Conservation (phyloP, 1,139 yeast genomes). For the Candida neerlandica region DNA sequence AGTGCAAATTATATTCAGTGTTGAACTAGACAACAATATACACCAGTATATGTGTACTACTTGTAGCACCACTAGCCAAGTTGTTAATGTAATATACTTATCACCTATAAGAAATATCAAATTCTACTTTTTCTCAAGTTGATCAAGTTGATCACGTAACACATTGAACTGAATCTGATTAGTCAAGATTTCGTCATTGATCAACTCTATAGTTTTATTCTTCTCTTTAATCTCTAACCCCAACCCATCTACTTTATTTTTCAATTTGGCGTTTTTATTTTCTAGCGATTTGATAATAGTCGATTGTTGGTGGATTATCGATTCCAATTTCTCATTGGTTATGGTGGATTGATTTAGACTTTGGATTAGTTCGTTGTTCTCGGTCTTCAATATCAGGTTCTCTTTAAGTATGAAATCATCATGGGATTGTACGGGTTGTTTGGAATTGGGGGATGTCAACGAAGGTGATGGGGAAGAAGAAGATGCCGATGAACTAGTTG, state of each 20-base stretch:
- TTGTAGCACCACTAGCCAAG: too few species aligned
- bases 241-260: slow-evolving; percentile 34
- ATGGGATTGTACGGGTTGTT: not conserved
- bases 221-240: slow-evolving; percentile 54
- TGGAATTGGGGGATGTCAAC: slow-evolving; percentile 3
- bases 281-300: slow-evolving; percentile 23
- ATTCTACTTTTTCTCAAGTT: slow-evolving; percentile 10
- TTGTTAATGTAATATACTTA: too few species aligned
- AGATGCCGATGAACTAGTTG: slow-evolving; percentile 18
- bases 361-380: slow-evolving; percentile 21
- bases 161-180: slow-evolving; percentile 72
- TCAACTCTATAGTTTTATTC: slow-evolving; percentile 56
- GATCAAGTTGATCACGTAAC: slow-evolving; percentile 42
- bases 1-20: too few species aligned
- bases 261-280: slow-evolving; percentile 25
- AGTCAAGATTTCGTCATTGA: slow-evolving; percentile 73
- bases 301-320: slow-evolving; percentile 15
- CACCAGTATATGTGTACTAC: too few species aligned
- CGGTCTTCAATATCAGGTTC: slow-evolving; percentile 16
- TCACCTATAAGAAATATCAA: not conserved
- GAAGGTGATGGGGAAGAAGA: slow-evolving; percentile 19
- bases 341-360: slow-evolving; percentile 29
- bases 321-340: slow-evolving; percentile 25
- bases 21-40: too few species aligned
- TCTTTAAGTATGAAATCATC: slow-evolving; percentile 10